Percentiles rank a stretch among this genome's conserved stretches.
phyloP scores from a whole-genome alignment of 2,329 filamentous ascomycete species.

The Leptodontidium sp. region DNA sequence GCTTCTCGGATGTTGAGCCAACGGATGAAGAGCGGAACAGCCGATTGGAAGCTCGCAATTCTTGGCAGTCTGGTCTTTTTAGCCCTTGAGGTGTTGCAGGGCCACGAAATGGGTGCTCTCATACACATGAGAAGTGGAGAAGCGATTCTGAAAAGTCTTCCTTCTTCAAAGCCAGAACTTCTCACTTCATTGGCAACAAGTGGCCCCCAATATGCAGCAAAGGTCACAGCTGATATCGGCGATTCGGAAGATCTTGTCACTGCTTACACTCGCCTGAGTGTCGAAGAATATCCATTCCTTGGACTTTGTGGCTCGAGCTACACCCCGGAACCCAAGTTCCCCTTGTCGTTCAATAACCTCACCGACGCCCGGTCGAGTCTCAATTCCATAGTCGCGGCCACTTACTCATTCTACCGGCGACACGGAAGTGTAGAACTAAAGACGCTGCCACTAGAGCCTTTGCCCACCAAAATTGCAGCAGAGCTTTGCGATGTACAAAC shows the following conservation, averaged over 20 bases:
- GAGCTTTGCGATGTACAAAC: not conserved
- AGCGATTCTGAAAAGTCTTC: conserved; percentile 20
- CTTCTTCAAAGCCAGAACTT: not conserved
- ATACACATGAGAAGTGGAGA: conserved; percentile 25
- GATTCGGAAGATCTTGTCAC: conserved; percentile 19
- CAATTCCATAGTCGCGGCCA: conserved; percentile 19
- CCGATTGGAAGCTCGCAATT: conserved; percentile 23
- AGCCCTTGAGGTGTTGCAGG: conserved; percentile 30
- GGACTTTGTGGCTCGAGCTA: conserved; percentile 19
- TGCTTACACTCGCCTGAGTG: conserved; percentile 25
- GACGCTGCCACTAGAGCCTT: not conserved
- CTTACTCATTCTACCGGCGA: conserved; percentile 15
- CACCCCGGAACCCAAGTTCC: not conserved
- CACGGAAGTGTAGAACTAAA: conserved; percentile 14
- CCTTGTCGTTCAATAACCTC: not conserved
- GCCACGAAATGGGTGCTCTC: conserved; percentile 17
- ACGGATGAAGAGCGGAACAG: conserved; percentile 6
- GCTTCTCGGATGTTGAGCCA: conserved; percentile 30
- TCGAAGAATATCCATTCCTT: conserved; percentile 22
- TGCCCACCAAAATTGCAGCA: not conserved
- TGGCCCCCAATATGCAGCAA: not conserved
- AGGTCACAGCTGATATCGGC: not conserved
- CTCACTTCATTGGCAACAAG: not conserved
- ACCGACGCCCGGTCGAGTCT: conserved; percentile 7
- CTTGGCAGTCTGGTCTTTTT: conserved; percentile 31